Percentiles rank a stretch among this genome's conserved stretches.
These are phyloP conservation scores for Fremontodendron californicum DNA, from an alignment of 345 rosid species.

Conservation along the genomic window DNA sequence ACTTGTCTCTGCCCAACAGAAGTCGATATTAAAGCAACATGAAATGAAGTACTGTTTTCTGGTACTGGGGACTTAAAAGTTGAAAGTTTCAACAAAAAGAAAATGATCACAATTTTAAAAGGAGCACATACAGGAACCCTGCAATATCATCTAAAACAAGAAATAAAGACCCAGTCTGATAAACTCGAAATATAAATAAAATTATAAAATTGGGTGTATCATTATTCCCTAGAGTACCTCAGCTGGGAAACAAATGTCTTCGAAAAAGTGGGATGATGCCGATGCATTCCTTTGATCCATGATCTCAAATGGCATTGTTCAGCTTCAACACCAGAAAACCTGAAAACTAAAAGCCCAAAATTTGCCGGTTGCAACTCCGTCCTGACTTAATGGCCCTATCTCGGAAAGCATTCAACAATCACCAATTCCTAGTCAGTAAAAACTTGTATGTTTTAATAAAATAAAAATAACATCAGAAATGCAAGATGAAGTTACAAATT, in stretches of 20 bases:
- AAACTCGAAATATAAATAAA: slow-evolving; percentile 7
- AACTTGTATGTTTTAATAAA: not conserved
- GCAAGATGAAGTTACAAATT: not conserved
- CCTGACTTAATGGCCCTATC: slow-evolving; percentile 24
- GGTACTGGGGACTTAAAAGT: not conserved
- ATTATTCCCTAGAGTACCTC: slow-evolving; percentile 40
- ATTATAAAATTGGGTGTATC: not conserved
- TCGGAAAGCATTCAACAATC: slow-evolving; percentile 24
- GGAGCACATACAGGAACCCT: not conserved
- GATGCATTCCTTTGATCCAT: slow-evolving; percentile 55
- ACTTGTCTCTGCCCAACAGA: slow-evolving; percentile 57
- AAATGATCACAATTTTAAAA: not conserved
- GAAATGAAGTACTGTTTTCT: not conserved
- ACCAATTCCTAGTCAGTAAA: slow-evolving; percentile 13
- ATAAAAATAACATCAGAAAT: not conserved
- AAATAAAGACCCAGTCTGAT: not conserved
- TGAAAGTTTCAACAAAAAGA: not conserved
- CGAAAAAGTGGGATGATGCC: slow-evolving; percentile 43
- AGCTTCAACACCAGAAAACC: slow-evolving; percentile 22
- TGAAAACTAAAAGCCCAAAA: slow-evolving; percentile 13
- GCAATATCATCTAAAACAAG: not conserved
- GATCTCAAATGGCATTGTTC: slow-evolving; percentile 57
- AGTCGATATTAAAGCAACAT: slow-evolving; percentile 6
- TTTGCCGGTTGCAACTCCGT: slow-evolving; percentile 16
- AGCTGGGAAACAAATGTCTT: slow-evolving; percentile 37